Evolutionary conservation across 768 basidiomycete genomes (phyloP).

Genomic region (Royoungia palumana): DNA sequence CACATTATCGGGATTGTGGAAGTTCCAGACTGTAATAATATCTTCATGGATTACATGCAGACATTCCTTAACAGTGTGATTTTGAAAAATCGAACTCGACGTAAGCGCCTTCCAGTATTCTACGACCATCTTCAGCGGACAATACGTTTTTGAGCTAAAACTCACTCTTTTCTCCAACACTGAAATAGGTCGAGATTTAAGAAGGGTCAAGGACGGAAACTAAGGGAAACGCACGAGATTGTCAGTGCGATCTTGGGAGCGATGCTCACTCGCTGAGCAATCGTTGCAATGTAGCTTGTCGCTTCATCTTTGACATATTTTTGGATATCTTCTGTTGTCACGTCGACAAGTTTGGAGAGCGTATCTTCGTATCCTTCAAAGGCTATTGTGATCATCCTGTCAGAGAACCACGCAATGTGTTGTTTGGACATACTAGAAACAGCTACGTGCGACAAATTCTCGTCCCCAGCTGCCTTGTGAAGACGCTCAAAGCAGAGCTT

Average conservation of each 20-base stretch:
- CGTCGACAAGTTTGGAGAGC: background rate
- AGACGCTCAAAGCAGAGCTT: too few relatives aligned
- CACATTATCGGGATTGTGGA: conserved; percentile 2
- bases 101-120: background rate
- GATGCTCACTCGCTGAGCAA: too few relatives aligned
- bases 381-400: background rate
- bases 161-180: too few relatives aligned
- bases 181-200: too few relatives aligned
- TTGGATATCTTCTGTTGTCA: background rate
- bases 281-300: too few relatives aligned
- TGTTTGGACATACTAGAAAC: conserved; percentile 2
- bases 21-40: conserved; percentile 5
- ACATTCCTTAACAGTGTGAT: background rate
- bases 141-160: too few relatives aligned
- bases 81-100: background rate
- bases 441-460: background rate
- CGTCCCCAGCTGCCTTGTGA: background rate
- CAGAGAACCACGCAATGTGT: background rate
- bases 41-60: conserved; percentile 4
- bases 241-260: too few relatives aligned
- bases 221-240: too few relatives aligned
- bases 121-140: too few relatives aligned
- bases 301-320: background rate
- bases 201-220: too few relatives aligned
- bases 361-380: background rate